These are phyloP conservation scores for Colletotrichum tropicale DNA, from an alignment of 2,329 filamentous ascomycete species.

Conservation along the genomic window DNA sequence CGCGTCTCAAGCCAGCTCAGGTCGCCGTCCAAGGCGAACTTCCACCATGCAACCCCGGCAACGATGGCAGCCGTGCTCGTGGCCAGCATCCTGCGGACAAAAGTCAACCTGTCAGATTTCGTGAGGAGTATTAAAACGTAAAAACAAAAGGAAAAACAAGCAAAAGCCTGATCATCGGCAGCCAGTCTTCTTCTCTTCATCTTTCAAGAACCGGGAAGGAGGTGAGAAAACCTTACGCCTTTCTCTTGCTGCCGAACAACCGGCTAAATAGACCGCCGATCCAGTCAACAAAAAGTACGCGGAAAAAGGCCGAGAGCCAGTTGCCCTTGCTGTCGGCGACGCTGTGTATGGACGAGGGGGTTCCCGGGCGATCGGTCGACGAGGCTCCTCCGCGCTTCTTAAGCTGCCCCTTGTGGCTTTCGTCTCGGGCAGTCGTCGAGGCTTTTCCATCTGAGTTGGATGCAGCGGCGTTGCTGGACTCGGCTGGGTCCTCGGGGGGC, in stretches of 20 bases:
- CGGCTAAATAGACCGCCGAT: conserved; percentile 36
- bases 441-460: not conserved
- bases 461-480: not conserved
- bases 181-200: not conserved
- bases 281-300: conserved; percentile 41
- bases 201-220: not conserved
- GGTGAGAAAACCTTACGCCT: conserved; percentile 18
- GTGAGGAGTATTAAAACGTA: conserved; percentile 7
- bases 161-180: not conserved
- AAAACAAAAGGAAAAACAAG: not conserved
- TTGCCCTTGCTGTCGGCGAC: conserved; percentile 24
- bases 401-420: conserved; percentile 8
- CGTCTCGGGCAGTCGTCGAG: not conserved
- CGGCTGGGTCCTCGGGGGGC: conserved; percentile 2
- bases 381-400: conserved; percentile 18
- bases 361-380: conserved; percentile 15
- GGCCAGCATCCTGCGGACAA: conserved; percentile 17
- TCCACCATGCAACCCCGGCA: conserved; percentile 17
- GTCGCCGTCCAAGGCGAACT: conserved; percentile 1
- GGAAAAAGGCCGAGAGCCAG: conserved; percentile 39
- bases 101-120: conserved; percentile 21
- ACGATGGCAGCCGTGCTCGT: conserved; percentile 19
- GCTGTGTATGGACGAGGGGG: conserved; percentile 25
- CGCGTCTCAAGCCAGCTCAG: not conserved
- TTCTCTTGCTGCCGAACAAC: conserved; percentile 21